Conservation (phyloP, 1,139 yeast genomes). For the Saccharomyces pastorianus region DNA sequence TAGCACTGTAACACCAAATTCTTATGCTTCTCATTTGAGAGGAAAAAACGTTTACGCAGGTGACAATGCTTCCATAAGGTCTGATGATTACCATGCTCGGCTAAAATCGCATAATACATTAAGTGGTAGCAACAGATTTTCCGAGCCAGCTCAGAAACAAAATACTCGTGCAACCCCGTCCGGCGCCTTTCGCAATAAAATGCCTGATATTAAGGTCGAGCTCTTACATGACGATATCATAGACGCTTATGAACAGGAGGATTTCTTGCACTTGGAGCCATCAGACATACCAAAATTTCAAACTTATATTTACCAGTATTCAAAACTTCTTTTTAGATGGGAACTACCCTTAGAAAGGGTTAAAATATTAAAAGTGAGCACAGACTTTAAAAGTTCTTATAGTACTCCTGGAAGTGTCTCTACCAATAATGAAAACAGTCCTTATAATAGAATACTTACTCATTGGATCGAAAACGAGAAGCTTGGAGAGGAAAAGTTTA, state of each 20-base stretch:
- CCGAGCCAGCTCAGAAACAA: neutral
- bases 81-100: slow-evolving; percentile 17
- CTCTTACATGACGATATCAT: slow-evolving; percentile 49
- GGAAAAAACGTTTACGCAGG: slow-evolving; percentile 6
- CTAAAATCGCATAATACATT: neutral
- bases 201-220: slow-evolving; percentile 42
- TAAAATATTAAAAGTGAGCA: slow-evolving; percentile 70
- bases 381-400: slow-evolving; percentile 12
- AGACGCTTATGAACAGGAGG: slow-evolving; percentile 45
- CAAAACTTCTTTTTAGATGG: slow-evolving; percentile 76
- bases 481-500: slow-evolving; percentile 12
- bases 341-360: slow-evolving; percentile 70
- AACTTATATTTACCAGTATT: slow-evolving; percentile 62
- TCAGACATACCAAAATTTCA: slow-evolving; percentile 41
- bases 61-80: slow-evolving; percentile 18
- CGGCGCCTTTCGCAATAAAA: slow-evolving; percentile 12
- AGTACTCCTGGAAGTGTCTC: neutral
- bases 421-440: slow-evolving; percentile 7
- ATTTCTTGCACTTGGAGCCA: slow-evolving; percentile 41
- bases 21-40: neutral
- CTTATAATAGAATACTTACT: slow-evolving; percentile 21
- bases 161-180: neutral
- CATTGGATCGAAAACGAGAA: slow-evolving; percentile 19
- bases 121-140: neutral
- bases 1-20: slow-evolving; percentile 8